A percentile compares a stretch with the other conserved stretches of the same genome.
Evolutionary conservation across 2,329 filamentous ascomycete species (phyloP).

Genomic region (Fusarium fujikuroi): DNA sequence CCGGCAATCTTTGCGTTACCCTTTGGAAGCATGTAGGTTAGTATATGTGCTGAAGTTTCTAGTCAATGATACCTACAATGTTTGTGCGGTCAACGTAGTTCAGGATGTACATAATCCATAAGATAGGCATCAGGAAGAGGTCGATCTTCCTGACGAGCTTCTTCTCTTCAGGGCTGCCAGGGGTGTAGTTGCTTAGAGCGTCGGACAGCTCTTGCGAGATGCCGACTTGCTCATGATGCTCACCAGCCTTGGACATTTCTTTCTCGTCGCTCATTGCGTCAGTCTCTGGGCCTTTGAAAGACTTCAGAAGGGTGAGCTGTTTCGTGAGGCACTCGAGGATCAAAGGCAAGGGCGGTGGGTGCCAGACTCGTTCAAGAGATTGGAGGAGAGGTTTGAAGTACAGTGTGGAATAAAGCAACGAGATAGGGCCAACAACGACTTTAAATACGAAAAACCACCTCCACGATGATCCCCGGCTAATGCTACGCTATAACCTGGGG

Average conservation of each 20-base stretch:
- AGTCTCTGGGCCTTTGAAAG: rapidly evolving
- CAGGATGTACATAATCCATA: not conserved
- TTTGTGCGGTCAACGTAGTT: not conserved
- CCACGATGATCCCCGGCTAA: not conserved
- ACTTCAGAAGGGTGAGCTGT: not conserved
- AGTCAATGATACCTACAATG: not conserved
- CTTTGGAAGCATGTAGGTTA: rapidly evolving
- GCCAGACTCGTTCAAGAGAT: not conserved
- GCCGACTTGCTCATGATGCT: not conserved
- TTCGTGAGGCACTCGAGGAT: not conserved
- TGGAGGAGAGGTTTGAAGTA: not conserved
- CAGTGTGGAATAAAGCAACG: too few species aligned
- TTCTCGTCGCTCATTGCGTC: not conserved
- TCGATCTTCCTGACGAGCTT: not conserved
- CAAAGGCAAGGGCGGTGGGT: not conserved
- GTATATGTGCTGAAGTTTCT: not conserved
- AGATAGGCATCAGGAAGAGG: not conserved
- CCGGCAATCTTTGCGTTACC: not conserved
- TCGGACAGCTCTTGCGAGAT: not conserved
- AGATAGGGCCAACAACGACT: not conserved
- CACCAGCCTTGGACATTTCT: not conserved
- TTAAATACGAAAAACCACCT: not conserved
- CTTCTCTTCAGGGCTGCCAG: not conserved
- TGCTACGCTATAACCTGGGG: not conserved
- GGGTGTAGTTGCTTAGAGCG: not conserved